Percentiles rank a stretch among this genome's conserved stretches.
These are phyloP conservation scores for Neofusicoccum kwambonambiense DNA, from an alignment of 2,329 filamentous ascomycete genomes.

Conservation along the genomic window DNA sequence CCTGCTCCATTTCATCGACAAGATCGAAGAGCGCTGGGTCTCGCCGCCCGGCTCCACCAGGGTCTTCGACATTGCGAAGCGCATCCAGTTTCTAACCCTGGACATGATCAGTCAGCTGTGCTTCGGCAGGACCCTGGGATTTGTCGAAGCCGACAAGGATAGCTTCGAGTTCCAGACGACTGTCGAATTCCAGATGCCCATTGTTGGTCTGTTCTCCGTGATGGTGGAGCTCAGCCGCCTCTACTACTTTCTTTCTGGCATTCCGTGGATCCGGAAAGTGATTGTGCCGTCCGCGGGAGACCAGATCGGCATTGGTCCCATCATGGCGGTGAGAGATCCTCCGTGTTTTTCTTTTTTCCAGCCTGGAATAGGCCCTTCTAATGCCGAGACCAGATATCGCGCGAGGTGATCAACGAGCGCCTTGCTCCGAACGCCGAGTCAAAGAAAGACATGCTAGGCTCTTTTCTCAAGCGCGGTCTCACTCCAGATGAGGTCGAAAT, in stretches of 20 bases:
- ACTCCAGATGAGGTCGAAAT: slow-evolving; percentile 43
- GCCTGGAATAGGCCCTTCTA: neutral
- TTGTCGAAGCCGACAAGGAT: slow-evolving; percentile 46
- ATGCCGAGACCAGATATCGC: slow-evolving; percentile 26
- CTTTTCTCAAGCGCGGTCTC: slow-evolving; percentile 48
- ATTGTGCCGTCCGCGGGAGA: slow-evolving; percentile 7
- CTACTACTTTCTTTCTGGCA: neutral
- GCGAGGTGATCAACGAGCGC: slow-evolving; percentile 47
- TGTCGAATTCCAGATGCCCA: slow-evolving; percentile 14
- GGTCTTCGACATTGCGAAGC: slow-evolving; percentile 37
- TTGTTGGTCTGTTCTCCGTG: slow-evolving; percentile 6
- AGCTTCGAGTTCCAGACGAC: slow-evolving; percentile 48
- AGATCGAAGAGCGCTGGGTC: slow-evolving; percentile 2
- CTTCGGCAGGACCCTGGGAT: slow-evolving; percentile 49
- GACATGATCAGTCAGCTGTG: slow-evolving; percentile 44
- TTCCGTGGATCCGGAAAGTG: neutral
- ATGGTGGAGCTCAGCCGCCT: slow-evolving; percentile 8
- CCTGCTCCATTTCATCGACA: slow-evolving; percentile 2
- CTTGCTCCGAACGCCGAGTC: slow-evolving; percentile 47
- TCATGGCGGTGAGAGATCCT: slow-evolving; percentile 20
- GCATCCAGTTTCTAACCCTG: slow-evolving; percentile 42
- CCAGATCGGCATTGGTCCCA: slow-evolving; percentile 21
- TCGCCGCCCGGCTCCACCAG: slow-evolving; percentile 30
- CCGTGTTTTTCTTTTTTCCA: neutral
- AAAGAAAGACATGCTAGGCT: slow-evolving; percentile 52